Percentiles rank a stretch among this genome's conserved stretches.
phyloP scores from a whole-genome alignment of 768 basidiomycete species.

The Rhizopogon roseolus region DNA sequence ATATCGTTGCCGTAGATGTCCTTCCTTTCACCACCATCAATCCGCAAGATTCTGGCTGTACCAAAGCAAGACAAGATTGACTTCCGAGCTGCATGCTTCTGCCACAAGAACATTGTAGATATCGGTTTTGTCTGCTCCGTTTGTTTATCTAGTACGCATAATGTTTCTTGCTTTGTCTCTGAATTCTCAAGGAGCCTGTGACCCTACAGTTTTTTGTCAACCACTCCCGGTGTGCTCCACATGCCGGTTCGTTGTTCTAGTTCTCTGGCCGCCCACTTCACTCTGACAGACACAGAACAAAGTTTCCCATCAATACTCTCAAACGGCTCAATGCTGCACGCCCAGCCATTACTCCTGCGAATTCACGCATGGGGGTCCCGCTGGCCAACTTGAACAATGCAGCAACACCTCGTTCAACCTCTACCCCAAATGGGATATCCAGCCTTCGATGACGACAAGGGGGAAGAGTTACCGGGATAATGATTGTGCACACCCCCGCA shows the following conservation, averaged over 20 bases:
- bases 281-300: conserved; percentile 52
- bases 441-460: conserved; percentile 6
- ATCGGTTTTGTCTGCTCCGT: conserved; percentile 99
- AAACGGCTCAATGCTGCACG: conserved; percentile 70
- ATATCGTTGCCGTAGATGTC: conserved; percentile 60
- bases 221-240: conserved; percentile 93
- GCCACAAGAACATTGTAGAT: conserved; percentile 95
- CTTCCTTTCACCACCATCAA: conserved; percentile 64
- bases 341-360: conserved; percentile 30
- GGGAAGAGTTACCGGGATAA: not conserved
- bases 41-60: conserved; percentile 73
- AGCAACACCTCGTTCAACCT: conserved; percentile 16
- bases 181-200: not conserved
- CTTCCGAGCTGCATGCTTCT: conserved; percentile 97
- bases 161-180: conserved; percentile 6
- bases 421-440: conserved; percentile 15
- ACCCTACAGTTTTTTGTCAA: conserved; percentile 77
- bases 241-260: conserved; percentile 62
- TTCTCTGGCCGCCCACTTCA: conserved; percentile 1
- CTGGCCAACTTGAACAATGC: conserved; percentile 30
- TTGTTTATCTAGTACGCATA: conserved; percentile 83
- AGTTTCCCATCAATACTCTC: conserved; percentile 91
- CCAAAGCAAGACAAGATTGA: conserved; percentile 95
- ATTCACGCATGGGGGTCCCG: conserved; percentile 26
- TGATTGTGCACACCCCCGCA: not conserved